phyloP scores from a whole-genome alignment of 2,329 filamentous ascomycete species.

The Fusarium sp. region DNA sequence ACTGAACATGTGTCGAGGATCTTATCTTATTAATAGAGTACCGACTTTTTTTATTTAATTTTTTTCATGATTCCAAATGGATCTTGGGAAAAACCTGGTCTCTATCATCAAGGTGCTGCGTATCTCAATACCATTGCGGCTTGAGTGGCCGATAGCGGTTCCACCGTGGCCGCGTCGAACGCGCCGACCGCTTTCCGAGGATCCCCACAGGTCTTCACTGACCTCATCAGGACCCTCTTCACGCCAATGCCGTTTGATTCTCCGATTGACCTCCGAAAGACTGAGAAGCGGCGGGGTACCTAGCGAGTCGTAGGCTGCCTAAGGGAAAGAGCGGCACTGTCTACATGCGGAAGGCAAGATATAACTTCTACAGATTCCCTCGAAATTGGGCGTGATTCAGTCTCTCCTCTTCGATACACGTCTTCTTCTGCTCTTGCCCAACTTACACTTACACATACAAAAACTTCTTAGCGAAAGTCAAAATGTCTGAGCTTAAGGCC shows the following conservation, averaged over 20 bases:
- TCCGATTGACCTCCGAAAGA: conserved; percentile 40
- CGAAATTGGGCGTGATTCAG: neutral
- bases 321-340: conserved; percentile 12
- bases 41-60: neutral
- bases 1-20: neutral
- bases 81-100: neutral
- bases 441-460: neutral
- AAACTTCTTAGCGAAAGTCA: conserved; percentile 11
- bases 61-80: conserved; percentile 28
- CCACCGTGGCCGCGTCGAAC: conserved; percentile 34
- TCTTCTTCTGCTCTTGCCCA: neutral
- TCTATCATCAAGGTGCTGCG: conserved; percentile 40
- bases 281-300: conserved; percentile 6
- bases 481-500: conserved; percentile 74
- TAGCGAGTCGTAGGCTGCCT: neutral
- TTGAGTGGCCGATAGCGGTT: conserved; percentile 27
- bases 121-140: conserved; percentile 13
- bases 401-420: conserved; percentile 5
- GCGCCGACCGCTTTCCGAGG: conserved; percentile 31
- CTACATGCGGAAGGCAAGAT: conserved; percentile 15
- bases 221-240: conserved; percentile 41
- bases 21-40: neutral
- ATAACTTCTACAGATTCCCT: conserved; percentile 27
- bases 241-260: conserved; percentile 28
- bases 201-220: conserved; percentile 39